These are phyloP conservation scores for Gossypium arboreum DNA, from an alignment of 345 rosid species.

Conservation along the genomic window DNA sequence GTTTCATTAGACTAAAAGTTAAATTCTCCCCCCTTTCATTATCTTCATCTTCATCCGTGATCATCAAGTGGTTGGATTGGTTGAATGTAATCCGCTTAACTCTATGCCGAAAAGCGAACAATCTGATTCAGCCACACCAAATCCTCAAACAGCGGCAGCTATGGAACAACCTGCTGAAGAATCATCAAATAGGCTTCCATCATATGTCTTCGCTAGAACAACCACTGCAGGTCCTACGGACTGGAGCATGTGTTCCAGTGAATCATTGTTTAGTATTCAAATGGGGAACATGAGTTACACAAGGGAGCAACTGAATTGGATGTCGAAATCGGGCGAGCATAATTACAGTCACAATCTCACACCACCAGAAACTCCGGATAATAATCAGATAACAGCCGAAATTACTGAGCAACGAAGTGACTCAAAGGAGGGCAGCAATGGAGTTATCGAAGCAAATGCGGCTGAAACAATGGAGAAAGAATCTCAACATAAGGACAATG, in stretches of 20 bases:
- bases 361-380: conserved; percentile 20
- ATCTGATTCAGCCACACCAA: conserved; percentile 22
- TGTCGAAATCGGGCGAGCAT: conserved; percentile 58
- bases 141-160: conserved; percentile 40
- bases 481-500: conserved; percentile 20
- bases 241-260: conserved; percentile 44
- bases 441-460: conserved; percentile 36
- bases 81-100: background rate
- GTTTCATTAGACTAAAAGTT: background rate
- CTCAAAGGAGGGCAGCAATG: conserved; percentile 21
- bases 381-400: conserved; percentile 30
- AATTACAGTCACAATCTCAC: conserved; percentile 8
- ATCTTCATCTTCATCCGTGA: background rate
- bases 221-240: conserved; percentile 46
- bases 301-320: conserved; percentile 30
- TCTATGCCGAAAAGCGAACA: conserved; percentile 4
- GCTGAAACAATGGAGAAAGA: conserved; percentile 54
- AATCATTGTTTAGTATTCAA: conserved; percentile 72
- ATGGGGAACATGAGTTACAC: conserved; percentile 74
- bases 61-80: conserved; percentile 17
- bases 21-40: conserved; percentile 9
- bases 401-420: conserved; percentile 15
- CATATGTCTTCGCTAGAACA: conserved; percentile 50
- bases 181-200: conserved; percentile 44
- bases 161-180: conserved; percentile 38